Percentiles rank a stretch among this genome's conserved stretches.
Evolutionary conservation across 495 filamentous ascomycete genomes (phyloP).

Genomic region (Lasiosphaeria ovina): DNA sequence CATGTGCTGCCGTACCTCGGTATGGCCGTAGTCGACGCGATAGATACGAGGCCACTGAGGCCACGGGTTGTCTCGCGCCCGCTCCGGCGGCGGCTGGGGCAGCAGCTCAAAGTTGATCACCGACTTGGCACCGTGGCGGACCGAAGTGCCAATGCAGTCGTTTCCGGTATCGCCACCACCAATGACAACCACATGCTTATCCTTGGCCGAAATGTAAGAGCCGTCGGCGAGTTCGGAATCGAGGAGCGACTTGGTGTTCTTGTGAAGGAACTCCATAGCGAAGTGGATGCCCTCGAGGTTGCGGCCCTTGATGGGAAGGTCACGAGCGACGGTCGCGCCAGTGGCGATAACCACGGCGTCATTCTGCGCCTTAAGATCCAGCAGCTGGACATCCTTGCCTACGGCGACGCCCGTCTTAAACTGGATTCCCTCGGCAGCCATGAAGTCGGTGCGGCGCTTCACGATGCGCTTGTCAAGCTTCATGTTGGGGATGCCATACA

Average conservation of each 20-base stretch:
- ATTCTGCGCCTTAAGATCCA: conserved; percentile 70
- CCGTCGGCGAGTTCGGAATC: conserved; percentile 87
- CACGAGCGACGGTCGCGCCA: conserved; percentile 94
- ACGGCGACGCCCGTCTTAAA: conserved; percentile 77
- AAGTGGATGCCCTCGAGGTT: conserved; percentile 94
- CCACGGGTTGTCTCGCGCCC: conserved; percentile 97
- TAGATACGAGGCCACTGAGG: conserved; percentile 99
- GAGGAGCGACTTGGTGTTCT: conserved; percentile 97
- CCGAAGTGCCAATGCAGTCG: conserved; percentile 97
- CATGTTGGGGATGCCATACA: conserved; percentile 99
- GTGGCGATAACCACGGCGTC: conserved; percentile 94
- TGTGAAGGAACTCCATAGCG: conserved; percentile 97
- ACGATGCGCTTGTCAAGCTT: conserved; percentile 99
- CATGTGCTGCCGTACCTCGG: conserved; percentile 95
- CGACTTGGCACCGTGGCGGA: conserved; percentile 95
- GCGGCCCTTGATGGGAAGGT: conserved; percentile 89
- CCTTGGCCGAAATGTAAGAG: conserved; percentile 93
- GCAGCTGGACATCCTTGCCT: conserved; percentile 75
- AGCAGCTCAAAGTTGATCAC: conserved; percentile 98
- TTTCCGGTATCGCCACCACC: conserved; percentile 99
- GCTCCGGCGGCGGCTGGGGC: conserved; percentile 90
- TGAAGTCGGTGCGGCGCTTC: conserved; percentile 92
- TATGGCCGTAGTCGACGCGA: conserved; percentile 96
- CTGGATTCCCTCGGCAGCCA: conserved; percentile 85
- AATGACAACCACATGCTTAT: conserved; percentile 96